phyloP scores from a whole-genome alignment of 257 asterid species.

The Primulina eburnea region DNA sequence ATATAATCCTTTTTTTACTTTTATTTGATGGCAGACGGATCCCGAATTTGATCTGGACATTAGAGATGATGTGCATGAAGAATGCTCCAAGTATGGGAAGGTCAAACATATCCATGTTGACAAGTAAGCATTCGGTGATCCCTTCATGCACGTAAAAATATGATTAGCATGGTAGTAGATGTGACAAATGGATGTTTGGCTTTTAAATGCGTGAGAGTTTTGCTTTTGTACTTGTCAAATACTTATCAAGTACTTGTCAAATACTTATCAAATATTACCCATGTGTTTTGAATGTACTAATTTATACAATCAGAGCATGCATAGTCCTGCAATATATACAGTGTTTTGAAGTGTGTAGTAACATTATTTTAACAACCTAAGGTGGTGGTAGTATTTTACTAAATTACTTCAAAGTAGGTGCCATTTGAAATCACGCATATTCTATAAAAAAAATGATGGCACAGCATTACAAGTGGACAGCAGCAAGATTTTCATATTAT shows the following conservation, averaged over 20 bases:
- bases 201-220: background rate
- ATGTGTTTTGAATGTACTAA: background rate
- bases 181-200: background rate
- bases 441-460: background rate
- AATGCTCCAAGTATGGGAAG: conserved; percentile 84
- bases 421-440: background rate
- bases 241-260: too few species aligned
- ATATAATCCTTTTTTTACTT: background rate
- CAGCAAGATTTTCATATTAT: background rate
- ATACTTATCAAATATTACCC: too few species aligned
- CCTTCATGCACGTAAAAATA: background rate
- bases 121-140: conserved; percentile 51
- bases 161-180: background rate
- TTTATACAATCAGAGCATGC: background rate
- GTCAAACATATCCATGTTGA: conserved; percentile 90
- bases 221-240: too few species aligned
- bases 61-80: conserved; percentile 83
- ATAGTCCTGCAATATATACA: background rate
- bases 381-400: background rate
- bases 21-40: conserved; percentile 55
- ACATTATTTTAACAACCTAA: background rate
- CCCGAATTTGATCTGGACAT: conserved; percentile 94
- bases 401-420: background rate
- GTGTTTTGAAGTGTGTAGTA: too few species aligned
- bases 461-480: background rate